Conservation (phyloP, 2,329 filamentous ascomycete genomes). For the Diplocarpon rosae region DNA sequence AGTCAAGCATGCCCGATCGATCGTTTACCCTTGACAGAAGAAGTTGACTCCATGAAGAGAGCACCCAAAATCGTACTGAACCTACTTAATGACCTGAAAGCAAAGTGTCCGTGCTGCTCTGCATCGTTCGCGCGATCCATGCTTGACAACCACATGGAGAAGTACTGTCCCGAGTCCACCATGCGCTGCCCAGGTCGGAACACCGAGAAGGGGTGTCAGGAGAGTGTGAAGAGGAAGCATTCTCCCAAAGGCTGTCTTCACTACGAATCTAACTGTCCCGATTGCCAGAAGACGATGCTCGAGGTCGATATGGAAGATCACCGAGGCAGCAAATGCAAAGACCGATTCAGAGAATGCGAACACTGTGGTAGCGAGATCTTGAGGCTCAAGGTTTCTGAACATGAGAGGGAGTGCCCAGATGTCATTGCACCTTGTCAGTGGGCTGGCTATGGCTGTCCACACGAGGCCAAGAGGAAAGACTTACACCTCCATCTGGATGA, state of each 20-base stretch:
- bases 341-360: constrained; percentile 23
- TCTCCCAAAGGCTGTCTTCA: constrained; percentile 44
- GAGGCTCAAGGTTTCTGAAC: constrained; percentile 19
- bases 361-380: constrained; percentile 22
- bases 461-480: constrained; percentile 30
- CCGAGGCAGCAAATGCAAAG: constrained; percentile 34
- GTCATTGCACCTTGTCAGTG: constrained; percentile 35
- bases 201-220: constrained; percentile 36
- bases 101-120: constrained; percentile 49
- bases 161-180: constrained; percentile 44
- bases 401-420: constrained; percentile 36
- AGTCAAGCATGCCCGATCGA: constrained; percentile 46
- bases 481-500: constrained; percentile 35
- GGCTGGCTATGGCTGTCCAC: constrained; percentile 37
- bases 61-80: constrained; percentile 41
- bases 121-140: constrained; percentile 40
- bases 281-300: constrained; percentile 38
- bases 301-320: constrained; percentile 39
- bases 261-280: constrained; percentile 38
- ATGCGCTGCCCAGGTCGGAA: constrained; percentile 39
- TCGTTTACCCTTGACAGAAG: constrained; percentile 33
- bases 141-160: constrained; percentile 43
- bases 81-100: constrained; percentile 48
- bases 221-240: constrained; percentile 40
- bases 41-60: constrained; percentile 20